Percentiles rank a stretch among this genome's conserved stretches.
phyloP scores from a whole-genome alignment of 2,329 filamentous ascomycete species.

The Phialocephala sp. region DNA sequence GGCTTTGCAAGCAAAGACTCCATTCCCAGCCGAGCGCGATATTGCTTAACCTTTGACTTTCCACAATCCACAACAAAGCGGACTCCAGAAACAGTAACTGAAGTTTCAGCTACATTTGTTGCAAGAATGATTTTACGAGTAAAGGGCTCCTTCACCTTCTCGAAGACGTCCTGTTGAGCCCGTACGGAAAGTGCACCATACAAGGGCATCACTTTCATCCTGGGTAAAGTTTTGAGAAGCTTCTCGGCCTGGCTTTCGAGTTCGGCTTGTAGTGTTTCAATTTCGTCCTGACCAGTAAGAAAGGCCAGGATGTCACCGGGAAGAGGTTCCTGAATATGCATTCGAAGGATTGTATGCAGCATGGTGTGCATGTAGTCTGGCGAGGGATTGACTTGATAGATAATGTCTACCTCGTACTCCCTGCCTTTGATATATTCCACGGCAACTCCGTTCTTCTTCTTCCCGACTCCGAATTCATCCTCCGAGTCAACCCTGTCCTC shows the following conservation, averaged over 20 bases:
- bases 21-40: conserved; percentile 80
- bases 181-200: conserved; percentile 90
- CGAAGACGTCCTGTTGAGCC: conserved; percentile 86
- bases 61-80: conserved; percentile 91
- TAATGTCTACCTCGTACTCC: conserved; percentile 81
- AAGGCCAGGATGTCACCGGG: conserved; percentile 95
- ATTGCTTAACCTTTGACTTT: conserved; percentile 94
- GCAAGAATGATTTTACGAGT: conserved; percentile 90
- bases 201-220: conserved; percentile 74
- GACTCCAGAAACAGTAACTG: conserved; percentile 92
- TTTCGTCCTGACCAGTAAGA: conserved; percentile 89
- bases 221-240: conserved; percentile 77
- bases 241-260: conserved; percentile 80
- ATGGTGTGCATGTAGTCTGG: conserved; percentile 83
- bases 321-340: conserved; percentile 87
- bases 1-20: conserved; percentile 90
- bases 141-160: conserved; percentile 69
- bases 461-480: conserved; percentile 20
- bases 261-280: conserved; percentile 79
- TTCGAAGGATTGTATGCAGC: conserved; percentile 81
- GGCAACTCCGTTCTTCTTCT: conserved; percentile 36
- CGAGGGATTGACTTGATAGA: conserved; percentile 75
- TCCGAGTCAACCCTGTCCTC: conserved; percentile 10
- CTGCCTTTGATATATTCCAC: conserved; percentile 76
- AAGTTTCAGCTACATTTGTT: conserved; percentile 99